Evolutionary conservation across 495 filamentous ascomycete genomes (phyloP), one percentile per base, ranked within the genome.

Genomic region (Penicillium longicatenatum): DNA sequence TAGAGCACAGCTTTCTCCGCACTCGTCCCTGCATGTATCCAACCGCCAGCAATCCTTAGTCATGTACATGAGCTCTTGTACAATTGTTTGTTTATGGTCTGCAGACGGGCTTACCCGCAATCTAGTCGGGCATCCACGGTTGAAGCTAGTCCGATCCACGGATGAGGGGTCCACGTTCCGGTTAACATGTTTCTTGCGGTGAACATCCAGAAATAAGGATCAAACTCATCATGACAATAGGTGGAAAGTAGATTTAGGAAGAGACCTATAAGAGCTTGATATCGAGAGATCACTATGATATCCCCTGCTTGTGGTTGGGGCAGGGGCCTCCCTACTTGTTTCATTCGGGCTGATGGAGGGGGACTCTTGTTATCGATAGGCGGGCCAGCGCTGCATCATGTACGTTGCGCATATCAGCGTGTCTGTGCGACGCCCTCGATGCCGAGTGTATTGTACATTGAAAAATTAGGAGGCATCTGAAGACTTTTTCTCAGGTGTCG

Each of bases 311-410:
- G 54, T 63, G 52, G 48, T 55, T 62, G 33, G 59, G 42, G 33
- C 49, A 54, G 39, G 33, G 33, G 24, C 48, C 52, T 50, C 45
- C 16, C 31, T 16, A 17, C 21, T 17, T 49, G 12, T 14, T 49
- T 49, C 14, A 49, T 49, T n/a, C 14, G 4, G 24, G 26, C 11
- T 52, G 55, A 55, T 63, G 64, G 64, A 66, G 64, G 64, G 64
- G 64, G 26, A 41, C 20, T 29, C 52, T 54, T 11, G 58, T 61
- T 55, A 61, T 63, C 64, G 60, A 66, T 66, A 66, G 64, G 64
- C 48, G 22, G 53, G 30, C 20, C 12, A 30, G 9, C 14, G 35
- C 55, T 63, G 60, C 55, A 54, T 52, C 33, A 29, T 58, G 55
- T 58, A 58, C 46, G 51, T 39, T 47, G 50, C 50, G 50, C 50